Evolutionary conservation across 192 early-diverging fungal species (phyloP).

Genomic region (Backusella circina): DNA sequence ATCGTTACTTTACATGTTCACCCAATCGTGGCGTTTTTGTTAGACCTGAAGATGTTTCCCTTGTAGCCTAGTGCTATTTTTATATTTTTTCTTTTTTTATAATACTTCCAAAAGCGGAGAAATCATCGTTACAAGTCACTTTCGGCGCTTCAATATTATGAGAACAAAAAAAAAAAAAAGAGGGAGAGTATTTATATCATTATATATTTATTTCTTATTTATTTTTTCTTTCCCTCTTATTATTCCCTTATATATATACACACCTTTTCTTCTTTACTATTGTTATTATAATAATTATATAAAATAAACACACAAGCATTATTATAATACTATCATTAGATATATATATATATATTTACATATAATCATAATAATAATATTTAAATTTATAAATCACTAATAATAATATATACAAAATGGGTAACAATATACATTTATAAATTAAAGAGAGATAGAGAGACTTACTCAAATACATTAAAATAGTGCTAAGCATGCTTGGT

Average conservation of each 20-base stretch:
- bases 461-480: background rate
- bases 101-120: background rate
- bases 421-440: background rate
- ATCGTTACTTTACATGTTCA: conserved; percentile 67
- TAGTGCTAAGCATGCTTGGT: background rate
- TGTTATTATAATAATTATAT: background rate
- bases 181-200: background rate
- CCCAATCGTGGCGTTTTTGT: conserved; percentile 71
- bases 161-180: background rate
- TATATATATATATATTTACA: background rate
- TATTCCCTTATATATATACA: background rate
- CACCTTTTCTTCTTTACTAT: background rate
- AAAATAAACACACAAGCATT: background rate
- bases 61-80: background rate
- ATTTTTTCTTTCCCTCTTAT: background rate
- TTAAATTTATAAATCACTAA: too few species aligned
- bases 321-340: background rate
- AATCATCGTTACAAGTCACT: background rate
- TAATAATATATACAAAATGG: background rate
- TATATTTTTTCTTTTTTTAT: background rate
- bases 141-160: background rate
- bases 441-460: background rate
- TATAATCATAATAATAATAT: background rate
- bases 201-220: background rate
- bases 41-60: conserved; percentile 43